Conservation (phyloP, 495 filamentous ascomycete genomes). For the Penicillium verhagenii region DNA sequence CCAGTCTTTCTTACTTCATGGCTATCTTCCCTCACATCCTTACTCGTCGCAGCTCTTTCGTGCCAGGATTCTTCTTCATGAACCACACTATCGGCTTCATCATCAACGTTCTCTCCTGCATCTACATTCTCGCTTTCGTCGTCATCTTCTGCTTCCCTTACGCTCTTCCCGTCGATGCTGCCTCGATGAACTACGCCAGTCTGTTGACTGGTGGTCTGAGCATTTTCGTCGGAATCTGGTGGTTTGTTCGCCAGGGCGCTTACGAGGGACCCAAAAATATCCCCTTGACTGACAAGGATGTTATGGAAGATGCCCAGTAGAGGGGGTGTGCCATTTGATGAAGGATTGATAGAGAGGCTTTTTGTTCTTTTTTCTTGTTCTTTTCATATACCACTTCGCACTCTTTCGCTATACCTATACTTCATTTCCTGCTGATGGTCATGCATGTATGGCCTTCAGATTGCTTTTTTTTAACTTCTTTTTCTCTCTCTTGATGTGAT, state of each 20-base stretch:
- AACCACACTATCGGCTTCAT: conserved; percentile 54
- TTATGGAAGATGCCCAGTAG: conserved; percentile 28
- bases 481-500: background rate
- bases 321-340: background rate
- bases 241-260: conserved; percentile 34
- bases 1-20: conserved; percentile 69
- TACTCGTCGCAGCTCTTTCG: conserved; percentile 60
- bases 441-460: conserved; percentile 8
- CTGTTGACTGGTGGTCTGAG: conserved; percentile 63
- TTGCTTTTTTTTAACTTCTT: conserved; percentile 5
- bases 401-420: conserved; percentile 1
- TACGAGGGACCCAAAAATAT: conserved; percentile 41
- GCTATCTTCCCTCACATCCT: conserved; percentile 75
- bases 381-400: conserved; percentile 16
- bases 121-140: conserved; percentile 68
- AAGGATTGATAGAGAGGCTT: background rate
- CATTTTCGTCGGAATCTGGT: conserved; percentile 42
- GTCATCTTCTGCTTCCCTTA: conserved; percentile 81
- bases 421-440: conserved; percentile 14
- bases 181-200: conserved; percentile 71
- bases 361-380: no score
- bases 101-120: conserved; percentile 57
- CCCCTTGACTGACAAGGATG: conserved; percentile 35
- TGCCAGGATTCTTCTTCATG: conserved; percentile 69
- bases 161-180: conserved; percentile 50